Conservation (phyloP, 2,329 filamentous ascomycete species). For the Aspergillus ochraceoroseus region DNA sequence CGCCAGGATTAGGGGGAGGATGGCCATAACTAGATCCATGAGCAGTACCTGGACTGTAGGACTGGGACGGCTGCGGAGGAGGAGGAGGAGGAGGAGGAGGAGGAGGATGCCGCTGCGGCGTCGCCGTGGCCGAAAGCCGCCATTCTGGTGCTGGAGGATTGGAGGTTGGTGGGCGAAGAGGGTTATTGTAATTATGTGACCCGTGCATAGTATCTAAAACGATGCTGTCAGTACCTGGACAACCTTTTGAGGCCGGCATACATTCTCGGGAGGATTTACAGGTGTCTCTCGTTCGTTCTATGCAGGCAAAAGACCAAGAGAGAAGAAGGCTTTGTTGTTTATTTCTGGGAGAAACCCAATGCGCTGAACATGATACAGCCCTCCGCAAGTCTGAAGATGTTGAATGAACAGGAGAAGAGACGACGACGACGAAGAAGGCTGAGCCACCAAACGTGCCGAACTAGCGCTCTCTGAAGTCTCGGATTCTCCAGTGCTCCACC, state of each 20-base stretch:
- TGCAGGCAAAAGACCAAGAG: too few species aligned
- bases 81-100: slow-evolving; percentile 26
- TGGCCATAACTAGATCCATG: slow-evolving; percentile 35
- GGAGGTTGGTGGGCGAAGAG: slow-evolving; percentile 20
- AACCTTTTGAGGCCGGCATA: not conserved
- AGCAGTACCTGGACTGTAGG: slow-evolving; percentile 27
- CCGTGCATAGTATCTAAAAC: slow-evolving; percentile 33
- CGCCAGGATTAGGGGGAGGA: slow-evolving; percentile 8
- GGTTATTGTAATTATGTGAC: slow-evolving; percentile 27
- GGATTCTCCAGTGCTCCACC: not conserved
- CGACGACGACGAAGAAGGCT: slow-evolving; percentile 4
- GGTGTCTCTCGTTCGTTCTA: not conserved
- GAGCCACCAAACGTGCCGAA: slow-evolving; percentile 2
- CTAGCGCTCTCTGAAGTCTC: slow-evolving; percentile 4
- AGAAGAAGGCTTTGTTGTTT: too few species aligned
- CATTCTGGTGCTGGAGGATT: slow-evolving; percentile 38
- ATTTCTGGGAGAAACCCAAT: not conserved
- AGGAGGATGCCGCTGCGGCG: slow-evolving; percentile 20
- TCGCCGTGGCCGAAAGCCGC: slow-evolving; percentile 22
- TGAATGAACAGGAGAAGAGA: not conserved
- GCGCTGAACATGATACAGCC: too few species aligned
- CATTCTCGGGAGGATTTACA: not conserved
- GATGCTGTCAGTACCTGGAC: not conserved
- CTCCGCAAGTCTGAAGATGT: not conserved
- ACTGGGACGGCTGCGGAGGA: slow-evolving; percentile 20